phyloP scores from a whole-genome alignment of 257 asterid species.

The Primulina tabacum region DNA sequence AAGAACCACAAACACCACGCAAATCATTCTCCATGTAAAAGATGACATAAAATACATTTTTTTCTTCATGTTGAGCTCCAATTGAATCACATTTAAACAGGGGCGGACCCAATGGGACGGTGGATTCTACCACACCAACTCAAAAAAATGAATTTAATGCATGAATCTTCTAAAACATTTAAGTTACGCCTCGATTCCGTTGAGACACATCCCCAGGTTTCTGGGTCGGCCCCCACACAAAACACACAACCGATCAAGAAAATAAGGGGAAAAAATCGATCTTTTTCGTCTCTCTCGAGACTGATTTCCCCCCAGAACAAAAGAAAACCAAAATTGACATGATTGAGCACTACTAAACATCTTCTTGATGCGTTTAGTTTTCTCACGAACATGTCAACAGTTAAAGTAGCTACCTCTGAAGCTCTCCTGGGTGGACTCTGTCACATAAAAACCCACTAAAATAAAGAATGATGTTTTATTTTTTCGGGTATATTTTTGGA shows the following conservation, averaged over 20 bases:
- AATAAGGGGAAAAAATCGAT: neutral
- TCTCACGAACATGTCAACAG: neutral
- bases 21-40: neutral
- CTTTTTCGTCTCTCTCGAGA: neutral
- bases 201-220: neutral
- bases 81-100: neutral
- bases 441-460: slow-evolving; percentile 14
- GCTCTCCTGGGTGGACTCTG: slow-evolving; percentile 16
- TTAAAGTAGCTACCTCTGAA: slow-evolving; percentile 24
- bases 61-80: neutral
- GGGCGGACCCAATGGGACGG: neutral
- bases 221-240: neutral
- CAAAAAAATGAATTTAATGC: neutral
- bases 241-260: slow-evolving; percentile 7
- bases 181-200: neutral
- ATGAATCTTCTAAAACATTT: neutral
- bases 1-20: neutral
- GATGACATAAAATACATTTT: too few species aligned
- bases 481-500: neutral
- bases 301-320: slow-evolving; percentile 6
- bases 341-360: neutral
- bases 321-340: neutral
- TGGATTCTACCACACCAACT: neutral
- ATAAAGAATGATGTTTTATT: neutral
- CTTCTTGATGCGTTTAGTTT: neutral